Percentiles rank a stretch among this genome's conserved stretches.
Conservation (phyloP, 1,284 basidiomycete genomes). For the Neolentinus lepideus region DNA sequence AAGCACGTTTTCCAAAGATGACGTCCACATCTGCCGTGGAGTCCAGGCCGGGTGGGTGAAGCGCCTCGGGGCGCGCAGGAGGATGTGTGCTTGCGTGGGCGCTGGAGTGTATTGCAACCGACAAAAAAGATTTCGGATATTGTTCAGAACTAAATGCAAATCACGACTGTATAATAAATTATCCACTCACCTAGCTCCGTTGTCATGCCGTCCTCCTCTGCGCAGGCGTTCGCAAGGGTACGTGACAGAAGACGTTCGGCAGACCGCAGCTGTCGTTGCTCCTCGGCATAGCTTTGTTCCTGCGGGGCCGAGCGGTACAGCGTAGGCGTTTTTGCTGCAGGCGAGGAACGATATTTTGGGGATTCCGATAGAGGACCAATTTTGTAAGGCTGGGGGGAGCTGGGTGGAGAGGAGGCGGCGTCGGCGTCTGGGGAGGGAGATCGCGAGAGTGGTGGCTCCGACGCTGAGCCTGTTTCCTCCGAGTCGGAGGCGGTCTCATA, state of each 20-base stretch:
- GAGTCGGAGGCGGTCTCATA: background rate
- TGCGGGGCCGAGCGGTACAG: background rate
- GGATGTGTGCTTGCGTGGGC: slow-evolving; percentile 62
- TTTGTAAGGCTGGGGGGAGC: background rate
- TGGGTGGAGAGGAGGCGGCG: background rate
- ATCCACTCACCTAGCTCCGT: slow-evolving; percentile 56
- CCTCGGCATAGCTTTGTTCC: slow-evolving; percentile 27
- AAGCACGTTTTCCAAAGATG: slow-evolving; percentile 22
- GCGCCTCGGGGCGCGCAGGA: slow-evolving; percentile 62
- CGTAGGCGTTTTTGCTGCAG: background rate
- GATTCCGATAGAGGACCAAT: background rate
- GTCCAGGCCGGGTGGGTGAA: slow-evolving; percentile 69
- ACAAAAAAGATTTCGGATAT: background rate
- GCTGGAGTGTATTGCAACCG: slow-evolving; percentile 35
- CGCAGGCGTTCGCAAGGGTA: slow-evolving; percentile 46
- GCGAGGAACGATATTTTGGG: background rate
- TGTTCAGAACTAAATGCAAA: background rate
- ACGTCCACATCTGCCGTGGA: slow-evolving; percentile 51
- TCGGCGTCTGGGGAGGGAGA: background rate
- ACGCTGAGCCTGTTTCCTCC: background rate
- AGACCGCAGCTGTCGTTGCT: slow-evolving; percentile 39
- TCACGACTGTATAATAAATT: no score
- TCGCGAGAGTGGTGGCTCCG: background rate
- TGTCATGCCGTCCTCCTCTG: slow-evolving; percentile 51
- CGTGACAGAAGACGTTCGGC: slow-evolving; percentile 57